Percentiles rank a stretch among this genome's conserved stretches.
Conservation (phyloP, 148 eudicot species). For the Fagopyrum esculentum region DNA sequence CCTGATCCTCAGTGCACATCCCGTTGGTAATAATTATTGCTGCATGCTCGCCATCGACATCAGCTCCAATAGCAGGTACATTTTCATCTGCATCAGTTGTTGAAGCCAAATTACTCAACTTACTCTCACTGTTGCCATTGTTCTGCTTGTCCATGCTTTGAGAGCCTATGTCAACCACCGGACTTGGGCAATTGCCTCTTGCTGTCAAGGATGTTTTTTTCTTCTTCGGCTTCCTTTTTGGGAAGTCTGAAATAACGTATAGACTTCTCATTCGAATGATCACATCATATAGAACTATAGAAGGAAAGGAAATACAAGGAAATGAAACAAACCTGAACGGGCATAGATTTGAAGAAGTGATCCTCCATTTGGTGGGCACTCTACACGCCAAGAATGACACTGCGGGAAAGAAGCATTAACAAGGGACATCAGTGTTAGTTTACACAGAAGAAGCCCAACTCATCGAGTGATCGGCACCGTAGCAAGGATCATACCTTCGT, state of each 20-base stretch:
- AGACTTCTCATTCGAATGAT: too few relatives aligned
- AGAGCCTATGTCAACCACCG: not conserved
- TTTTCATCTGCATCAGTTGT: constrained; percentile 22
- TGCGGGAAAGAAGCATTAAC: not conserved
- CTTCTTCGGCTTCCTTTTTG: not conserved
- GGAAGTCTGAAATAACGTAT: not conserved
- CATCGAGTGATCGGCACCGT: not conserved
- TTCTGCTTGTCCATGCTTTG: not conserved
- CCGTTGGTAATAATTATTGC: constrained; percentile 20
- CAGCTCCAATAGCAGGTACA: constrained; percentile 25
- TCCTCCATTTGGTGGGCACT: not conserved
- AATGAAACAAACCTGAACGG: constrained; percentile 1
- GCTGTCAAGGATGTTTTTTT: not conserved
- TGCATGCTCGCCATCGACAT: constrained; percentile 19
- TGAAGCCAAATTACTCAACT: constrained; percentile 19
- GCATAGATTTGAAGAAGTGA: not conserved
- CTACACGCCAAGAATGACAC: constrained; percentile 10
- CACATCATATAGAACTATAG: not conserved
- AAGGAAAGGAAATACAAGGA: not conserved
- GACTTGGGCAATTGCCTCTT: constrained; percentile 1
- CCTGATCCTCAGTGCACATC: constrained; percentile 18
- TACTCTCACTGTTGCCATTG: constrained; percentile 17
- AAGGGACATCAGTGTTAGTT: not conserved
- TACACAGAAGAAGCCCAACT: not conserved
- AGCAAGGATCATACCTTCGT: not conserved